Evolutionary conservation across 345 rosid genomes (phyloP).

Genomic region (Diplotaxis tenuifolia): DNA sequence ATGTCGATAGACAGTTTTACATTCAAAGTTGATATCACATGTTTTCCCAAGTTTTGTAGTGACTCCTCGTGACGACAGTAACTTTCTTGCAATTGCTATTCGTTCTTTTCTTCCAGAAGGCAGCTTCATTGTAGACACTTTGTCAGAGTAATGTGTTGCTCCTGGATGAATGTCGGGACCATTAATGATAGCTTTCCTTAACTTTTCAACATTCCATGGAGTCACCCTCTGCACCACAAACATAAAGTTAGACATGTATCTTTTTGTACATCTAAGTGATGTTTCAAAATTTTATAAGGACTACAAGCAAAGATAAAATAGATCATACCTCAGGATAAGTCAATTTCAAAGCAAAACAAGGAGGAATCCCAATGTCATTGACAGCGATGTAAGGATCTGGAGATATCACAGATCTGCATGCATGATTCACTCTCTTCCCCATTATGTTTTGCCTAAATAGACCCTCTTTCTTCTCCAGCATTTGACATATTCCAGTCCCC

Average conservation of each 20-base stretch:
- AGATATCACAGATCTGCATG: slow-evolving; percentile 98
- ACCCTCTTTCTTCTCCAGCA: slow-evolving; percentile 97
- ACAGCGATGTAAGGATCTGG: slow-evolving; percentile 98
- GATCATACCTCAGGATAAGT: slow-evolving; percentile 91
- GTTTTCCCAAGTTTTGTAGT: slow-evolving; percentile 55
- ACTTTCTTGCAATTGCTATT: slow-evolving; percentile 65
- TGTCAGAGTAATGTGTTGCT: slow-evolving; percentile 87
- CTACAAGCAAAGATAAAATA: too few relatives aligned
- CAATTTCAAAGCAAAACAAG: slow-evolving; percentile 76
- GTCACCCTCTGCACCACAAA: slow-evolving; percentile 84
- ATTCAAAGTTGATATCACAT: slow-evolving; percentile 62
- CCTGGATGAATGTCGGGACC: slow-evolving; percentile 89
- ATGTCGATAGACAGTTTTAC: slow-evolving; percentile 85
- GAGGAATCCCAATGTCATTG: slow-evolving; percentile 97
- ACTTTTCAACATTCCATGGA: slow-evolving; percentile 69
- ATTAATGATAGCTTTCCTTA: slow-evolving; percentile 79
- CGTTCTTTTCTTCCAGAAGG: slow-evolving; percentile 54
- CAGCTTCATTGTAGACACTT: slow-evolving; percentile 49
- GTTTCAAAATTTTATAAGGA: too few relatives aligned
- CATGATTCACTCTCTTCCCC: slow-evolving; percentile 99
- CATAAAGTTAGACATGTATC: too few relatives aligned
- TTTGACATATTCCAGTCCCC: slow-evolving; percentile 72
- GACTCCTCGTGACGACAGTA: slow-evolving; percentile 77
- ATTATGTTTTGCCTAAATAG: slow-evolving; percentile 95
- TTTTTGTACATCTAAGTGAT: too few relatives aligned